Conservation (phyloP, 306 rosid species). For the Potentilla sterilis region DNA sequence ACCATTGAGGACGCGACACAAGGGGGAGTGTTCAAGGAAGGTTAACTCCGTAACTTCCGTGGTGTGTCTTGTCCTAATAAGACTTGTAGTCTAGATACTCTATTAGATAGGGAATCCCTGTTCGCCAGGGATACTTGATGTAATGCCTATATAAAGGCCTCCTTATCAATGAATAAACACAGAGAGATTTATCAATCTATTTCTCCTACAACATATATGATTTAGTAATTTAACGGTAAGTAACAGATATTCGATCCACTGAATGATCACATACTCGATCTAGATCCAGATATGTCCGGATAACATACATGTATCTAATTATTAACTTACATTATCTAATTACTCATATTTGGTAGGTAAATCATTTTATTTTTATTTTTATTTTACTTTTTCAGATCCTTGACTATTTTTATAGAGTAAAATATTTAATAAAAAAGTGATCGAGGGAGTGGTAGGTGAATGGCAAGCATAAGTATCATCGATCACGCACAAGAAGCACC, state of each 20-base stretch:
- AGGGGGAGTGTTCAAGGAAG: too few species aligned
- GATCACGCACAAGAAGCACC: constrained; percentile 7
- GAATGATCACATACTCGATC: neutral
- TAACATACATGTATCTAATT: neutral
- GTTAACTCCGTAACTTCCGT: too few species aligned
- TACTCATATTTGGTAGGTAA: neutral
- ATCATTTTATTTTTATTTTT: neutral
- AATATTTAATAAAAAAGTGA: neutral
- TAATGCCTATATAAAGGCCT: too few species aligned
- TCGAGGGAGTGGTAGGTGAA: neutral
- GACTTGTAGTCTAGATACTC: too few species aligned
- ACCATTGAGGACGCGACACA: too few species aligned
- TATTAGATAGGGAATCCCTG: too few species aligned
- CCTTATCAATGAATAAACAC: too few species aligned
- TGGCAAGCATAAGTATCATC: constrained; percentile 1
- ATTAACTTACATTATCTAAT: neutral
- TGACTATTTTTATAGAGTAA: neutral
- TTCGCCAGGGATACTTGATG: too few species aligned
- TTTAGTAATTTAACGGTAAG: neutral
- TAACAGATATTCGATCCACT: neutral
- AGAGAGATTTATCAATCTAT: too few species aligned
- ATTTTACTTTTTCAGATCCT: neutral
- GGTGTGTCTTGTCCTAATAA: too few species aligned
- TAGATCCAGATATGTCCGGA: neutral
- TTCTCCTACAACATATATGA: too few species aligned